Conservation (phyloP, 192 early-diverging fungal genomes). For the Entomortierella parvispora region DNA sequence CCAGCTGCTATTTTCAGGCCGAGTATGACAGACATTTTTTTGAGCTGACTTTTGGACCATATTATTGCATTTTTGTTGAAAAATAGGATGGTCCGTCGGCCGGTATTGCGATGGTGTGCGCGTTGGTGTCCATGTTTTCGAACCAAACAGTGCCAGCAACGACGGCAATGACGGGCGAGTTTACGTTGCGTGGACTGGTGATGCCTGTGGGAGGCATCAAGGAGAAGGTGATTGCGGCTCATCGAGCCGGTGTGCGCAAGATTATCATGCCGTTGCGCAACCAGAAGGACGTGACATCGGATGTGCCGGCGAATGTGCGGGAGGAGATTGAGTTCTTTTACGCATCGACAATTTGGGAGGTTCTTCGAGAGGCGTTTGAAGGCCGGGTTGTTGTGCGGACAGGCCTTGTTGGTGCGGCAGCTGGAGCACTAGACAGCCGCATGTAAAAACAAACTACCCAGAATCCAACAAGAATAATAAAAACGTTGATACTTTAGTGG, state of each 20-base stretch:
- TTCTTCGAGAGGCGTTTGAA: slow-evolving; percentile 68
- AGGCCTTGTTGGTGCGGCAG: neutral
- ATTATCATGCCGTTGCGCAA: slow-evolving; percentile 80
- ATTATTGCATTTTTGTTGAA: neutral
- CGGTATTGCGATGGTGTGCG: slow-evolving; percentile 77
- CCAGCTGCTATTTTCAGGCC: neutral
- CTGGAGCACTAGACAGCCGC: slow-evolving; percentile 23
- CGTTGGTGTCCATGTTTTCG: slow-evolving; percentile 82
- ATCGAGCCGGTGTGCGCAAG: slow-evolving; percentile 78
- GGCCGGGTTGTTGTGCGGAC: slow-evolving; percentile 28
- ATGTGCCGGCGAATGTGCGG: slow-evolving; percentile 76
- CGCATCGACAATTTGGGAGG: slow-evolving; percentile 71
- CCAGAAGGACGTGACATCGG: slow-evolving; percentile 72
- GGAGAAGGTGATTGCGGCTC: slow-evolving; percentile 87
- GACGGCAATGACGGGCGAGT: slow-evolving; percentile 88
- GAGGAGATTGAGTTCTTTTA: slow-evolving; percentile 78
- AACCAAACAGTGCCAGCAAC: slow-evolving; percentile 61
- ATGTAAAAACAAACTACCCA: too few relatives aligned
- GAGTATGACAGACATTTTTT: neutral
- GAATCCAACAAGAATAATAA: too few relatives aligned
- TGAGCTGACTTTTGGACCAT: neutral
- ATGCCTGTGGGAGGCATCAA: slow-evolving; percentile 89
- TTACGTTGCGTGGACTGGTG: slow-evolving; percentile 84
- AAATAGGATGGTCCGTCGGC: slow-evolving; percentile 77
- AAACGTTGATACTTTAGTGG: too few relatives aligned